Evolutionary conservation across 1,284 basidiomycete genomes (phyloP).

Genomic region (Fomitopsis pinicola): DNA sequence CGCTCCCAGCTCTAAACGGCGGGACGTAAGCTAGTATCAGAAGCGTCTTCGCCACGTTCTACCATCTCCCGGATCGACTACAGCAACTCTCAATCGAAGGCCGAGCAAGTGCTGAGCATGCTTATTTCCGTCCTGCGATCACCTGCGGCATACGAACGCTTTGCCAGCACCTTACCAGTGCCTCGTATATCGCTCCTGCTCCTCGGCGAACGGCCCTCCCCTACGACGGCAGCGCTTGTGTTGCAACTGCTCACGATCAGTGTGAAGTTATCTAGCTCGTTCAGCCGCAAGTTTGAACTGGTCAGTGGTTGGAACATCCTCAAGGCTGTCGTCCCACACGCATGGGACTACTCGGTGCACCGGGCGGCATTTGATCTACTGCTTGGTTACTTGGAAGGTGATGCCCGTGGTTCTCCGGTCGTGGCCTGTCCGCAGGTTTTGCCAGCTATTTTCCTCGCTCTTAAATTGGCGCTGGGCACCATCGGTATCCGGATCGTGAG

Average conservation of each 20-base stretch:
- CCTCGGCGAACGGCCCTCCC: slow-evolving; percentile 62
- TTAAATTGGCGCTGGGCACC: slow-evolving; percentile 40
- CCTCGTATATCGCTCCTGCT: slow-evolving; percentile 72
- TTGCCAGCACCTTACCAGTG: slow-evolving; percentile 65
- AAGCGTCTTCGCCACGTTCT: slow-evolving; percentile 48
- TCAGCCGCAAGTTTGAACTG: slow-evolving; percentile 70
- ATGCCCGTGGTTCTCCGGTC: slow-evolving; percentile 19
- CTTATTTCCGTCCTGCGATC: slow-evolving; percentile 55
- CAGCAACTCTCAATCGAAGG: slow-evolving; percentile 46
- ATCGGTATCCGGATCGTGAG: slow-evolving; percentile 23
- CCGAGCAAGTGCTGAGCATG: slow-evolving; percentile 56
- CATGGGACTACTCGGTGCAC: slow-evolving; percentile 66
- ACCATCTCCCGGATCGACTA: slow-evolving; percentile 50
- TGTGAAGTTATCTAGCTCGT: slow-evolving; percentile 49
- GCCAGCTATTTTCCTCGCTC: slow-evolving; percentile 60
- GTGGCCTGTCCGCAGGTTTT: slow-evolving; percentile 63
- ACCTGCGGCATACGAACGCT: slow-evolving; percentile 52
- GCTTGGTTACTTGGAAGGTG: slow-evolving; percentile 36
- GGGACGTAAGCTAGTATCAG: slow-evolving; percentile 22
- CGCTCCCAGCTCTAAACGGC: not conserved
- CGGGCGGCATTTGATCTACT: slow-evolving; percentile 61
- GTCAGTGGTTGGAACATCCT: slow-evolving; percentile 72
- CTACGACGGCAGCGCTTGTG: slow-evolving; percentile 54
- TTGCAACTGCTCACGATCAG: slow-evolving; percentile 57
- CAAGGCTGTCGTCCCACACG: slow-evolving; percentile 57